Conservation (phyloP, 2,329 filamentous ascomycete genomes). For the Penicillium polonicum region DNA sequence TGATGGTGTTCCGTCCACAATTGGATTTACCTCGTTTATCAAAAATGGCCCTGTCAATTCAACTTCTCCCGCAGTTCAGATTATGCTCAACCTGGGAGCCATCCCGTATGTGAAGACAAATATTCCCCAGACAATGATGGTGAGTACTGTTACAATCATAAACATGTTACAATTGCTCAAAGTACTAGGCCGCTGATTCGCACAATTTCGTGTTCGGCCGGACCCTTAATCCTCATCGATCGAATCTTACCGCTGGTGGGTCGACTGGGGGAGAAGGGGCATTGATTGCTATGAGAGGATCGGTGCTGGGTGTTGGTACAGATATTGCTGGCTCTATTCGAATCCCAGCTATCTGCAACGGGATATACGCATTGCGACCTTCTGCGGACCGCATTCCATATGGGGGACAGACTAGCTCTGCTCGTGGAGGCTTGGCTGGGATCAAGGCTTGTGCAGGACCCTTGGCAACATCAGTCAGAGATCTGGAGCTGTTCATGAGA, state of each 20-base stretch:
- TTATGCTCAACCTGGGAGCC: slow-evolving; percentile 60
- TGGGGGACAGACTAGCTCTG: slow-evolving; percentile 43
- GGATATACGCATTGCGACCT: slow-evolving; percentile 50
- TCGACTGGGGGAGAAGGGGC: slow-evolving; percentile 66
- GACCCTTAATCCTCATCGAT: slow-evolving; percentile 61
- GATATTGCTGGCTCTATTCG: slow-evolving; percentile 54
- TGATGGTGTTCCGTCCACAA: slow-evolving; percentile 19
- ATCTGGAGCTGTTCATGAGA: slow-evolving; percentile 24
- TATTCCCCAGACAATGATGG: slow-evolving; percentile 55
- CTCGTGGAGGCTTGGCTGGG: slow-evolving; percentile 16
- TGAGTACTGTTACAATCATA: background rate
- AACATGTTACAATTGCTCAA: slow-evolving; percentile 29
- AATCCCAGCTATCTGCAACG: slow-evolving; percentile 50
- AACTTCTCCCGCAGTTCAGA: slow-evolving; percentile 57
- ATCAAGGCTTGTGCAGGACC: slow-evolving; percentile 25
- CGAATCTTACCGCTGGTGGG: slow-evolving; percentile 60
- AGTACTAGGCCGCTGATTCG: slow-evolving; percentile 50
- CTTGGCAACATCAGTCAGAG: slow-evolving; percentile 27
- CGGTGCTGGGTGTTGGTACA: slow-evolving; percentile 59
- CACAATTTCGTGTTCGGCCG: slow-evolving; percentile 60
- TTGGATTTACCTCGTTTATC: slow-evolving; percentile 61
- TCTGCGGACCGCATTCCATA: slow-evolving; percentile 49
- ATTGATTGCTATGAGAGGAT: slow-evolving; percentile 58
- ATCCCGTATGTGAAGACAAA: slow-evolving; percentile 69
- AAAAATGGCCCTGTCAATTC: slow-evolving; percentile 53